Evolutionary conservation across 257 asterid species (phyloP), one percentile per base, ranked within the genome.

Genomic region (Verbascum thapsus): DNA sequence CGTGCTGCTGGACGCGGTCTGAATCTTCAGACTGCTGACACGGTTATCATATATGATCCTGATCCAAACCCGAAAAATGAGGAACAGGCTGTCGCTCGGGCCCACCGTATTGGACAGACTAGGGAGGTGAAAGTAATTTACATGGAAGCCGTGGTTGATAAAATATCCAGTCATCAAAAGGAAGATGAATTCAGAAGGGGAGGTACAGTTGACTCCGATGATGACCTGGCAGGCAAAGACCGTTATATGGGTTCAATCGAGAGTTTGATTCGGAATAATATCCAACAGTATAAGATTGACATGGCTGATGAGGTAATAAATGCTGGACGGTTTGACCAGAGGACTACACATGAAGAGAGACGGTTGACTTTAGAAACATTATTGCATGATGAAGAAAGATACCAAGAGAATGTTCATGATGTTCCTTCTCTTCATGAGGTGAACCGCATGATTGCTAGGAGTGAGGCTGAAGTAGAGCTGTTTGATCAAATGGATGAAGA

Each of bases 241-340:
- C 88, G 99, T 12, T 94, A 90, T 69, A 79, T 90, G 75, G 99
- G 95, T 69, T 90, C 98, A 11, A 88, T 94, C 55, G 99, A 94
- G 81, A 83, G 98, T 78, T 87, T 94, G 66, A 94, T 94, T 67
- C 85, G 99, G 73, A 94, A 88, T 22, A 94, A 94, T 70, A 94
- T 94, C 70, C 99, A 94, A 66, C 99, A 94, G 76, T 94, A 94
- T 74, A 94, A 94, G 80, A 94, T 94, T 74, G 99, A 94, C 68
- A 94, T 94, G 99, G 99, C 99, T 54, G 99, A 94, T 83, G 99
- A 94, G 72, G 99, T 94, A 69, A 94, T 94, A 32, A 94, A 94
- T 84, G 99, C 99, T 74, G 99, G 99, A 59, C 83, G 99, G 45
- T 94, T 94, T 72, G 99, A 94, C 70, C 99, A 94, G 78, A 87